Evolutionary conservation across 148 eudicot species (phyloP), one percentile per base, ranked within the genome.

Genomic region (Simmondsia chinensis): DNA sequence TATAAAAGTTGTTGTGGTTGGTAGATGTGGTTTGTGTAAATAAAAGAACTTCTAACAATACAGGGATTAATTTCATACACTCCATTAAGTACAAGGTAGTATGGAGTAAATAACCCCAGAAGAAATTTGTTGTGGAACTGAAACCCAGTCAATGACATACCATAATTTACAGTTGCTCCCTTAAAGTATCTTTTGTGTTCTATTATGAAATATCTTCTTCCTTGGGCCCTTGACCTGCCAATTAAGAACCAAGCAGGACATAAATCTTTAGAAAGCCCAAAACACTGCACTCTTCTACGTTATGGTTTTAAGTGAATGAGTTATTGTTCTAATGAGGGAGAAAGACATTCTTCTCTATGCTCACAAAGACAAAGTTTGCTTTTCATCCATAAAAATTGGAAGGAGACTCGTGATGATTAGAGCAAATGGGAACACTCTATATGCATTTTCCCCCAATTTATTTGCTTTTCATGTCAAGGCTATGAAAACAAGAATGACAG

Each of bases 191-290:
- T 66, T 59, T 64, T 41, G 65, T 72, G 61, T 55, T 52, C 72
- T 80, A 80, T 11, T 52, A 77, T 59, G 74, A 65, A 62, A 39
- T 56, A 58, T 73, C 87, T 67, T 71, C 96, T 72, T 61, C 80
- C 56, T 54, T 58, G 42, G 77, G 77, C 79, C 70, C 91, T 73
- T 75, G 59, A 84, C 86, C 97, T 84, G 97, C 56, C 87, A 89
- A 77, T 69, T 60, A 60, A 76, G 74, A 80, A 83, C 66, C 72
- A 81, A 74, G 61, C 69, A 61, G 71, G 48, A 56, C 45, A 52
- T 72, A 60, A 79, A 78, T 82, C 14, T 49, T 38, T 18, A 30
- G 49, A 48, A 56, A 56, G 46, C 36, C 35, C 66, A 42, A 54
- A 31, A 47, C 19, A 54, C 34, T 14, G 17, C 19, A 32, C 28